Evolutionary conservation across 2,329 filamentous ascomycete genomes (phyloP).

Genomic region (Leptodontidium sp.): DNA sequence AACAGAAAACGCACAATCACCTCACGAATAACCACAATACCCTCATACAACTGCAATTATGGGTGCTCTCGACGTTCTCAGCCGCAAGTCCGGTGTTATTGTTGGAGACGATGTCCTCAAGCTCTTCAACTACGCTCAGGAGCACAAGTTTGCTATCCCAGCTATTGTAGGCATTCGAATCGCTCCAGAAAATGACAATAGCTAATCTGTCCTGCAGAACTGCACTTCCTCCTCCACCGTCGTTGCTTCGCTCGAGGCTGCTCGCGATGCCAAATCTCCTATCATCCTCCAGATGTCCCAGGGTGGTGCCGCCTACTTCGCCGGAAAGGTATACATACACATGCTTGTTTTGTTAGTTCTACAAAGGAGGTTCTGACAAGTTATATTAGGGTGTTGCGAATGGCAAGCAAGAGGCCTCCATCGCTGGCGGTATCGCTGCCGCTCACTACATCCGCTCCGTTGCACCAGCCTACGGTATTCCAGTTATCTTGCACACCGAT

Average conservation of each 20-base stretch:
- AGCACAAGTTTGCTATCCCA: constrained; percentile 88
- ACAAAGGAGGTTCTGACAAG: constrained; percentile 27
- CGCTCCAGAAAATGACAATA: neutral
- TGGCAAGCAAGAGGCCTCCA: constrained; percentile 83
- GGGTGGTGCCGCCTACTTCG: constrained; percentile 92
- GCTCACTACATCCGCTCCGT: constrained; percentile 93
- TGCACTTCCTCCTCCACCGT: constrained; percentile 91
- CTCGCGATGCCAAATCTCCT: constrained; percentile 88
- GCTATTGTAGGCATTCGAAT: constrained; percentile 65
- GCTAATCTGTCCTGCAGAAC: constrained; percentile 60
- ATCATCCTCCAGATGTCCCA: constrained; percentile 94
- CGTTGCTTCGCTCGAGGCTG: constrained; percentile 91
- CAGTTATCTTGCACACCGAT: constrained; percentile 94
- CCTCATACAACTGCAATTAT: constrained; percentile 45
- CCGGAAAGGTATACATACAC: constrained; percentile 71
- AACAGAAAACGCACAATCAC: constrained; percentile 11
- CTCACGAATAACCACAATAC: constrained; percentile 15
- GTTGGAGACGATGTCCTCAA: constrained; percentile 70
- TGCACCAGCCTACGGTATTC: constrained; percentile 86
- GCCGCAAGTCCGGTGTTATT: constrained; percentile 72
- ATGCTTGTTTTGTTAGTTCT: constrained; percentile 4
- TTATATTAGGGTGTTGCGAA: constrained; percentile 74
- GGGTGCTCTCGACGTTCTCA: constrained; percentile 62
- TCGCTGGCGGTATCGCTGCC: constrained; percentile 85
- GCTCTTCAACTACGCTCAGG: constrained; percentile 80